phyloP scores from a whole-genome alignment of 2,329 filamentous ascomycete species.

The Aspergillus eucalypticola region DNA sequence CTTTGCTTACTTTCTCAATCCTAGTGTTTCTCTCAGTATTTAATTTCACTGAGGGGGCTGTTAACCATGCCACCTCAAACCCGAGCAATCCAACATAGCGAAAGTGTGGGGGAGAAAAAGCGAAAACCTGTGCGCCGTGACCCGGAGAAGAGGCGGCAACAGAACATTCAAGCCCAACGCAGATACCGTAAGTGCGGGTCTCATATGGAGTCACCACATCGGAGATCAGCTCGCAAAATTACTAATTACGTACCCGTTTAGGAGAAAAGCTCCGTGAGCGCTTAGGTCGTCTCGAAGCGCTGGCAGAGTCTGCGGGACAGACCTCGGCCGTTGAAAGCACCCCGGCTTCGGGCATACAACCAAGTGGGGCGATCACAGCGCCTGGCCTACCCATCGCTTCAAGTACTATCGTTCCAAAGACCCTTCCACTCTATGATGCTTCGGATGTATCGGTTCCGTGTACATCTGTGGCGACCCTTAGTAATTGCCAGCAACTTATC shows the following conservation, averaged over 20 bases:
- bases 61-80: slow-evolving; percentile 10
- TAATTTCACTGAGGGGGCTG: too few relatives aligned
- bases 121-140: slow-evolving; percentile 26
- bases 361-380: not conserved
- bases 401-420: not conserved
- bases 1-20: not conserved
- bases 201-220: not conserved
- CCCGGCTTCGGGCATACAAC: not conserved
- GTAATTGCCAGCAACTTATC: slow-evolving; percentile 2
- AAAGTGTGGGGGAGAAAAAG: slow-evolving; percentile 11
- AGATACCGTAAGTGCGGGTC: slow-evolving; percentile 20
- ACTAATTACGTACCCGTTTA: slow-evolving; percentile 3
- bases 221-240: not conserved
- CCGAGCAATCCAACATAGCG: not conserved
- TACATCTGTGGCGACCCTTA: not conserved
- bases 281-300: slow-evolving; percentile 16
- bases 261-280: slow-evolving; percentile 22
- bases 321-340: not conserved
- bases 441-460: not conserved
- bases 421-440: slow-evolving; percentile 1
- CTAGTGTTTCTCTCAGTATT: not conserved
- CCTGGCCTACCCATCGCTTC: not conserved
- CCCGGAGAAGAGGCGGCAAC: slow-evolving; percentile 24
- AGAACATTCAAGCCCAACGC: slow-evolving; percentile 25
- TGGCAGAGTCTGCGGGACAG: slow-evolving; percentile 13